These are phyloP conservation scores for Xylaria bambusicola DNA, from an alignment of 495 filamentous ascomycete species.

Conservation along the genomic window DNA sequence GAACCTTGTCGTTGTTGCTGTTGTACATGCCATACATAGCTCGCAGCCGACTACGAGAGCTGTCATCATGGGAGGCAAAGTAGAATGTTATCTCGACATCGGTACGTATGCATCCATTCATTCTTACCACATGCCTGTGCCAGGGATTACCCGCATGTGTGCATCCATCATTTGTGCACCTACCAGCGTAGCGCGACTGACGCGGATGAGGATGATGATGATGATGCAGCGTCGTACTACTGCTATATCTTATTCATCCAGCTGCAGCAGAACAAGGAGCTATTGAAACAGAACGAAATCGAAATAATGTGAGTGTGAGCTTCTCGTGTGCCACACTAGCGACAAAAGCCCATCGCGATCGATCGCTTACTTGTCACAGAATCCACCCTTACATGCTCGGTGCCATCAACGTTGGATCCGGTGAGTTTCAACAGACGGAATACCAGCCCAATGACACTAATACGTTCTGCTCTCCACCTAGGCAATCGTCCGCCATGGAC, in stretches of 20 bases:
- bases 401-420: conserved; percentile 65
- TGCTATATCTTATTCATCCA: conserved; percentile 65
- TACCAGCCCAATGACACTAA: background rate
- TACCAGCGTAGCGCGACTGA: no score
- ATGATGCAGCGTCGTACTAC: conserved; percentile 63
- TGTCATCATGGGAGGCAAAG: conserved; percentile 55
- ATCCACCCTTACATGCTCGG: conserved; percentile 73
- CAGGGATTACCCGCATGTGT: no score
- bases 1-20: background rate
- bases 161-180: no score
- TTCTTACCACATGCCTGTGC: conserved; percentile 1
- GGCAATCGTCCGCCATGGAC: conserved; percentile 77
- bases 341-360: no score
- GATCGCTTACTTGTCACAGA: conserved; percentile 39
- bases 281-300: conserved; percentile 58
- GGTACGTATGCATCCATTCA: conserved; percentile 34
- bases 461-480: conserved; percentile 22
- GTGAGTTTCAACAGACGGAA: conserved; percentile 38
- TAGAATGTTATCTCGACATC: conserved; percentile 64
- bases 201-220: conserved; percentile 9
- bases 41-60: background rate
- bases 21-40: background rate
- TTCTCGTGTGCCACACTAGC: no score
- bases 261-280: conserved; percentile 54
- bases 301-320: conserved; percentile 67